Evolutionary conservation across 768 basidiomycete genomes (phyloP).

Genomic region (Amanita pseudoporphyria): DNA sequence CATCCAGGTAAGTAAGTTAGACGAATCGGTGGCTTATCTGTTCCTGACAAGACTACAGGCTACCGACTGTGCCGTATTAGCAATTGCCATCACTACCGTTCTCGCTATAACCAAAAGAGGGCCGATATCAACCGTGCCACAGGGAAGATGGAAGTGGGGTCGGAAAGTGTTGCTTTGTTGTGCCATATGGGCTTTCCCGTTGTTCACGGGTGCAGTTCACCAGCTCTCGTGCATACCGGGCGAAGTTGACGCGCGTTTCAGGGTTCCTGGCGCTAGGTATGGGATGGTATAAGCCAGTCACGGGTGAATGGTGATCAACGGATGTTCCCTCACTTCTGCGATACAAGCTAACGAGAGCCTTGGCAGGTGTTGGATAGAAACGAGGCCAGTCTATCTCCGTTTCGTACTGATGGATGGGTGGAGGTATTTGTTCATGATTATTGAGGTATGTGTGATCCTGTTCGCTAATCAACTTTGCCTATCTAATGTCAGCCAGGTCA

Average conservation of each 20-base stretch:
- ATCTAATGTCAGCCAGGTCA: neutral
- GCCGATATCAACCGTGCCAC: neutral
- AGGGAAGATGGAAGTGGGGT: neutral
- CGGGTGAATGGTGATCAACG: slow-evolving; percentile 6
- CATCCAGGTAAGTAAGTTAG: neutral
- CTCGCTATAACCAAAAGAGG: neutral
- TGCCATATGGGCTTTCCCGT: neutral
- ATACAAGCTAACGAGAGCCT: neutral
- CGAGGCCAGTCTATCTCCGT: slow-evolving; percentile 6
- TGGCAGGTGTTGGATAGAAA: slow-evolving; percentile 8
- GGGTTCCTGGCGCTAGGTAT: slow-evolving; percentile 8
- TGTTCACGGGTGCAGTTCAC: neutral
- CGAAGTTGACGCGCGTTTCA: neutral
- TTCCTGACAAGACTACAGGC: slow-evolving; percentile 2
- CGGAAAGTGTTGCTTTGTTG: neutral
- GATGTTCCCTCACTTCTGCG: neutral
- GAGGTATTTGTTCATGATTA: slow-evolving; percentile 8
- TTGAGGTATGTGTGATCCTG: slow-evolving; percentile 19
- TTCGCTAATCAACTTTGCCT: too few species aligned
- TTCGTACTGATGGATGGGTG: slow-evolving; percentile 8
- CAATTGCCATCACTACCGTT: slow-evolving; percentile 1
- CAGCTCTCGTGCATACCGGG: too few species aligned
- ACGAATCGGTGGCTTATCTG: neutral
- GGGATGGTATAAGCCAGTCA: slow-evolving; percentile 8
- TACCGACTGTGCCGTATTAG: slow-evolving; percentile 5